Percentiles rank a stretch among this genome's conserved stretches.
These are phyloP conservation scores for Microascus cirrosus DNA, from an alignment of 2,329 filamentous ascomycete genomes.

Conservation along the genomic window DNA sequence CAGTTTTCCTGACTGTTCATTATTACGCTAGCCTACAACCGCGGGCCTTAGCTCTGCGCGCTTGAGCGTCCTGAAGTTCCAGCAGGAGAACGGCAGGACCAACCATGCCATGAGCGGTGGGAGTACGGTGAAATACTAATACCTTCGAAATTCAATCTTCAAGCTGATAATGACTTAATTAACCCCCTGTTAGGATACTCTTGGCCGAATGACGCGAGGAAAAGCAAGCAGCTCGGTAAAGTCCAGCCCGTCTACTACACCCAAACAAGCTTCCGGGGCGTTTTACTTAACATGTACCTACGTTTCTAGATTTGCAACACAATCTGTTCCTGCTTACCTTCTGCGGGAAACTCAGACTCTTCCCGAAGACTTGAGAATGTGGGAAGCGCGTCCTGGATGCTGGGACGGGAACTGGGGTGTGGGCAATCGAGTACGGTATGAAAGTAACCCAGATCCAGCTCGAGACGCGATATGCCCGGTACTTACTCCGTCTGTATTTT, in stretches of 20 bases:
- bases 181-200: constrained; percentile 7
- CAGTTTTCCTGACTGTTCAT: no score
- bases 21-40: constrained; percentile 4
- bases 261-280: no score
- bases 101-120: constrained; percentile 9
- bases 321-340: constrained; percentile 14
- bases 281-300: not conserved
- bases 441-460: not conserved
- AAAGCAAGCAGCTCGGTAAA: constrained; percentile 7
- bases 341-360: constrained; percentile 12
- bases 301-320: not conserved
- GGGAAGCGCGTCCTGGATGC: constrained; percentile 16
- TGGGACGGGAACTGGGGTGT: constrained; percentile 20
- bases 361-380: constrained; percentile 8
- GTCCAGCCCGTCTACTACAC: no score
- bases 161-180: no score
- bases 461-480: not conserved
- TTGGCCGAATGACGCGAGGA: constrained; percentile 9
- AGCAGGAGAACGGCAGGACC: constrained; percentile 15
- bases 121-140: no score
- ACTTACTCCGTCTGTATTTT: not conserved
- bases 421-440: constrained; percentile 18
- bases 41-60: constrained; percentile 6
- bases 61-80: constrained; percentile 11
- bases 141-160: no score